Evolutionary conservation across 768 basidiomycete species (phyloP), one percentile per base, ranked within the genome.

Genomic region (Tulasnella sp.): DNA sequence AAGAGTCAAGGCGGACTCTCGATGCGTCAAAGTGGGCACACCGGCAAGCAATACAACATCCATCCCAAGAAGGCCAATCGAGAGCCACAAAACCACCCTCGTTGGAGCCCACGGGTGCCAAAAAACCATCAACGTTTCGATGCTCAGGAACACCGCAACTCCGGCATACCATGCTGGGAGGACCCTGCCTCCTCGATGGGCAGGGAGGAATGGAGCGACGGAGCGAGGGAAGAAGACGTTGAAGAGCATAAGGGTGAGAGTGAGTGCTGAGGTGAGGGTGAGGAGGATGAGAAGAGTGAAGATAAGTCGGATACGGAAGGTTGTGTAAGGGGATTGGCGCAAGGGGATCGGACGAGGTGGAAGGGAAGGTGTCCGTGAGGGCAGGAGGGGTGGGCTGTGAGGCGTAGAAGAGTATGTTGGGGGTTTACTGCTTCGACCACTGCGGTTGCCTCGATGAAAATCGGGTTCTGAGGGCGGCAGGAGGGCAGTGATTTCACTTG

Each of bases 401-500:
- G 19, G n/a, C 8, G 46, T 29, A 4, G 46, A 15, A 2, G 27
- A 25, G n/a, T 48, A 48, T 8, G 27, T 15, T 11, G 46, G 46
- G n/a, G 46, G 46, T 31, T 48, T 31, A n/a, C n/a, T 29, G 34
- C 46, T 15, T 45, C n/a, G n/a, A n/a, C n/a, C n/a, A n/a, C n/a
- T n/a, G n/a, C n/a, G n/a, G n/a, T n/a, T n/a, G n/a, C 43, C 43
- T 45, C 19, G 23, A 14, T 48, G 46, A 15, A 32, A 48, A n/a
- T 25, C 46, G n/a, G 46, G 34, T n/a, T 48, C 46, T 31, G 46
- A n/a, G n/a, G n/a, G 46, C 9, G 46, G 46, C 6, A 48, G 46
- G 27, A 48, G 46, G 27, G 46, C 27, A 15, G 46, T 48, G 46
- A 48, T 31, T 29, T 48, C 46, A 19, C 34, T 48, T 8, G 46